Base-by-base conservation (phyloP, 208 protist species). In the Acanthamoeba triangularis region DNA sequence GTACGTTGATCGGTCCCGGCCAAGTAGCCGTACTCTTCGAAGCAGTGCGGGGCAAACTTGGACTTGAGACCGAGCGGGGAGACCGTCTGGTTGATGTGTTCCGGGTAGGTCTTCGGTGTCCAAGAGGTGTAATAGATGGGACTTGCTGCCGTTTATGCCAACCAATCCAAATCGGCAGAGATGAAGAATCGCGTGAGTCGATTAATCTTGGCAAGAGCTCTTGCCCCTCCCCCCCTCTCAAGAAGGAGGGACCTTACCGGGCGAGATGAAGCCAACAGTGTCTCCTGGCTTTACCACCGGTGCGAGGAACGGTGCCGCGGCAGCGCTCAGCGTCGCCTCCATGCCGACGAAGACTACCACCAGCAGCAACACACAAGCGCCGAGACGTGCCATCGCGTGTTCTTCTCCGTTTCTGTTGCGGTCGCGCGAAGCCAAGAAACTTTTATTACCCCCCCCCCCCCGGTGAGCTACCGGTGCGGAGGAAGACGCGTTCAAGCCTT, bases 11-110 rank as follows among this genome's bases (percentile, higher is more conserved):
- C 87, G 1, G 87, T 93, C 6, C 87, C 87, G 7, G 87, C 87
- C 23, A 93, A 59, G 59, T 93, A 93, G 56, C 87, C 87, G 37
- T 93, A 93, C 65, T 93, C 87, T n/a, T 69, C 87, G 44, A 93
- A 93, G 87, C 61, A 69, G 59, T 93, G 37, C 8, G 61, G 56
- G 33, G 61, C 87, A 33, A 69, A 93, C 87, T 93, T 69, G 41
- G 65, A 37, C 65, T 67, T 93, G 23, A 93, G 87, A 3, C 87
- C 87, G 2, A 93, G 65, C 18, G 61, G 87, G 14, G 35, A 25
- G 49, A 87, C 78, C 10, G 78, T 87, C 20, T 87, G 20, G 30
- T 87, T 87, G 23, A 87, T 87, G 25, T 87, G 78, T 0, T 56
- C 78, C 4, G 78, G 78, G 23, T 87, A 87, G 49, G 78, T 87